Evolutionary conservation across 768 basidiomycete genomes (phyloP), one percentile per base, ranked within the genome.

Genomic region (Lactarius sanguifluus): DNA sequence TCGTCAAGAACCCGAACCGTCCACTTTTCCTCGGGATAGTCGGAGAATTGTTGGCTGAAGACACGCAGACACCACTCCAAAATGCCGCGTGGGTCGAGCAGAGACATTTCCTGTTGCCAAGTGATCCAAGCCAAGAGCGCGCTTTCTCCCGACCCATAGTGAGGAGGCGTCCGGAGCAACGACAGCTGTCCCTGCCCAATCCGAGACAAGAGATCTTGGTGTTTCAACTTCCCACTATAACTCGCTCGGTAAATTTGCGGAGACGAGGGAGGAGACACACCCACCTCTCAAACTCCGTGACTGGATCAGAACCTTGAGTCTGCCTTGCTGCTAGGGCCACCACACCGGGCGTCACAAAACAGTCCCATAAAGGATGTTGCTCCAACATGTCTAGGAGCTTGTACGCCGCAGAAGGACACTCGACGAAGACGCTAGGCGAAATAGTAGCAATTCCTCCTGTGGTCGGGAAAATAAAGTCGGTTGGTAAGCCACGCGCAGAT

Each of bases 401-500:
- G 50, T 79, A 75, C 13, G 85, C 75, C 16, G 80, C 83, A 41
- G 79, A 60, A 6, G 85, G 83, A 71, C 88, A 80, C 41, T 83
- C 81, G 15, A 81, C 68, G 57, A 92, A 79, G 23, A 85, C 87
- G 61, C 77, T 77, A 1, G 90, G 81, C 20, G 86, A 88, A 65
- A 92, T 89, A 1, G 90, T 90, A 2, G 86, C 81, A 67, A 92
- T 76, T 3, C 91, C 91, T 57, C 91, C 91, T 92, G 65, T 6
- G 20, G 32, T 12, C 16, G 28, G 66, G 36, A 28, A 28, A 38
- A 36, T 59, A 43, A 40, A 32, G 47, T 38, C 13, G 20, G 55
- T 70, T 30, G 28, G 10, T 16, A 41, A 32, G 40, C 47, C 56
- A 30, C 4, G 34, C 30, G 28, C 43, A 41, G 40, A 64, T 18